phyloP scores from a whole-genome alignment of 192 early-diverging fungal species.

The Funneliformis geosporum region DNA sequence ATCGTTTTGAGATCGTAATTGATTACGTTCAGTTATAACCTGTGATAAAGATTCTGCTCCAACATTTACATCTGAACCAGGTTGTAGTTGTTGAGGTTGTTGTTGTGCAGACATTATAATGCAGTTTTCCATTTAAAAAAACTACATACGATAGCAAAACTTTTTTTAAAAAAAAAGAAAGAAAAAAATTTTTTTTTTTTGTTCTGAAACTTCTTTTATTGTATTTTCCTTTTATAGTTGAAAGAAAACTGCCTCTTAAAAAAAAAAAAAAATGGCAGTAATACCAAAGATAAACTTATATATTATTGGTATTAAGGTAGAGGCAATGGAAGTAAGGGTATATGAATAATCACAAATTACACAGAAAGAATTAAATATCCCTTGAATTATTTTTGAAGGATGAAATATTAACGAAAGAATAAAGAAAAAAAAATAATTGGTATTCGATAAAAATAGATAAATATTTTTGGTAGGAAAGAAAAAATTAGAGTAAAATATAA shows the following conservation, averaged over 20 bases:
- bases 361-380: no score
- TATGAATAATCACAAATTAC: no score
- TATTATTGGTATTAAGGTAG: no score
- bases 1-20: slow-evolving; percentile 78
- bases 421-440: no score
- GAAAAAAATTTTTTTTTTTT: background rate
- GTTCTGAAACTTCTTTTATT: background rate
- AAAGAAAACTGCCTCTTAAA: background rate
- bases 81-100: background rate
- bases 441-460: no score
- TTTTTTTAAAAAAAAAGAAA: background rate
- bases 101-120: slow-evolving; percentile 15
- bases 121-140: background rate
- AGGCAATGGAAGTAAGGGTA: no score
- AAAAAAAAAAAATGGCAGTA: background rate
- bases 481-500: no score
- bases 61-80: slow-evolving; percentile 5
- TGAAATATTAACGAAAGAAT: no score
- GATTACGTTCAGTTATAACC: slow-evolving; percentile 63
- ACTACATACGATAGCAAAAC: background rate
- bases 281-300: background rate
- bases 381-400: no score
- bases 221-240: background rate
- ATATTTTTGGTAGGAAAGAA: no score
- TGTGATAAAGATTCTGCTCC: slow-evolving; percentile 34